Evolutionary conservation across 1,284 basidiomycete genomes (phyloP).

Genomic region (Heterobasidion occidentale): DNA sequence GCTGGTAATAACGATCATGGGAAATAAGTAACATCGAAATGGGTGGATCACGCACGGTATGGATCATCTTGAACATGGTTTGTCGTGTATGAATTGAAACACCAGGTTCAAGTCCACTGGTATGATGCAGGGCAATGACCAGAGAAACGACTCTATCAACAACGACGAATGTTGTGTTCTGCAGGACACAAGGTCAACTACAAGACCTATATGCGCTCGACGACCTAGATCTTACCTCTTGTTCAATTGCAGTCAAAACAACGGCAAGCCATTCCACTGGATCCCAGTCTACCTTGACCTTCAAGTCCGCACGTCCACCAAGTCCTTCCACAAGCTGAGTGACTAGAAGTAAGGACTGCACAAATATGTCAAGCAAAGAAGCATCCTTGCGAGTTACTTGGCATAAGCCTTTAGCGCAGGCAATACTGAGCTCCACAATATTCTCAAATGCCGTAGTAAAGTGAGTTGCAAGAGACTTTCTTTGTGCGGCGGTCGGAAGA

Average conservation of each 20-base stretch:
- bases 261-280: slow-evolving; percentile 46
- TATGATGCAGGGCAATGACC: slow-evolving; percentile 47
- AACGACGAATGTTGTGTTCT: slow-evolving; percentile 58
- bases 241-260: slow-evolving; percentile 41
- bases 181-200: slow-evolving; percentile 10
- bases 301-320: slow-evolving; percentile 19
- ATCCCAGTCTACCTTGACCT: slow-evolving; percentile 43
- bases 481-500: slow-evolving; percentile 3
- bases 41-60: slow-evolving; percentile 26
- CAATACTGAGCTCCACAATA: slow-evolving; percentile 36
- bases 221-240: slow-evolving; percentile 33
- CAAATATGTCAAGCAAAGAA: slow-evolving; percentile 38
- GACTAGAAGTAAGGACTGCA: slow-evolving; percentile 41
- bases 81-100: slow-evolving; percentile 46
- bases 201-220: not conserved
- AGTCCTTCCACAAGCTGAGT: slow-evolving; percentile 39
- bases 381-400: slow-evolving; percentile 20
- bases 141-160: slow-evolving; percentile 62
- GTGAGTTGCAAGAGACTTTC: slow-evolving; percentile 33
- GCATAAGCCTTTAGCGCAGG: slow-evolving; percentile 33
- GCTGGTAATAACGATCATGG: slow-evolving; percentile 27
- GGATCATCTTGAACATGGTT: slow-evolving; percentile 51
- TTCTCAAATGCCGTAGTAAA: slow-evolving; percentile 51
- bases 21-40: not conserved
- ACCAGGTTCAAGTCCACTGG: slow-evolving; percentile 40